Conservation (phyloP, 208 protist species). For the Leishmania lainsoni region DNA sequence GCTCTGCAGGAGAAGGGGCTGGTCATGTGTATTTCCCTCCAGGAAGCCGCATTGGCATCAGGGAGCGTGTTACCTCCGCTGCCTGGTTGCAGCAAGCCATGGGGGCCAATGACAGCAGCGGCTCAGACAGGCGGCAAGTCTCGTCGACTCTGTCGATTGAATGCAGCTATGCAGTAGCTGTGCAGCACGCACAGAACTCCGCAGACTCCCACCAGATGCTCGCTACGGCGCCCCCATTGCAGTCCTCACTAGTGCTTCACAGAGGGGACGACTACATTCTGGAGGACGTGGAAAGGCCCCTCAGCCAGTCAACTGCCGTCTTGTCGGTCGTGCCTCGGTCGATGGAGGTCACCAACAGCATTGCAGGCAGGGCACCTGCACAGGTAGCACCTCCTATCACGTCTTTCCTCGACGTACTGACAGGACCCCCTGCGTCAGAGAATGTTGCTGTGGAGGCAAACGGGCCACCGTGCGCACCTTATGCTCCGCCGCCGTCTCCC, state of each 20-base stretch:
- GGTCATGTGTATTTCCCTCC: conserved; percentile 10
- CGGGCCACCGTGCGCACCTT: neutral
- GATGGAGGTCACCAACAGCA: conserved; percentile 1
- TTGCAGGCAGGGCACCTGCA: neutral
- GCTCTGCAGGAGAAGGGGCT: conserved; percentile 30
- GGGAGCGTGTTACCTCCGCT: conserved; percentile 16
- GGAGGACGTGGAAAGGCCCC: neutral
- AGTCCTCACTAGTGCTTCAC: neutral
- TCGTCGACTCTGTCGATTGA: neutral
- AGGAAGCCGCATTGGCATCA: conserved; percentile 10
- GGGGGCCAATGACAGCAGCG: neutral
- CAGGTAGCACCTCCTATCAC: neutral
- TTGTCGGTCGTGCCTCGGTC: conserved; percentile 18
- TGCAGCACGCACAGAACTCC: neutral
- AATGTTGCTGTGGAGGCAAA: neutral
- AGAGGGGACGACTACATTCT: neutral
- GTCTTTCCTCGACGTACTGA: neutral
- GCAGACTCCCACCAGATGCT: neutral
- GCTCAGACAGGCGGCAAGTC: neutral
- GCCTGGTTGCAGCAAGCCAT: conserved; percentile 1
- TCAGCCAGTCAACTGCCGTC: neutral
- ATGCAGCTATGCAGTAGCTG: neutral
- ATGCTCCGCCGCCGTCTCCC: neutral
- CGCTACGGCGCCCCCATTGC: neutral
- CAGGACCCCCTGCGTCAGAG: neutral